Evolutionary conservation across 441 rosid species (phyloP), one percentile per base, ranked within the genome.

Genomic region (Francoa sonchifolia): DNA sequence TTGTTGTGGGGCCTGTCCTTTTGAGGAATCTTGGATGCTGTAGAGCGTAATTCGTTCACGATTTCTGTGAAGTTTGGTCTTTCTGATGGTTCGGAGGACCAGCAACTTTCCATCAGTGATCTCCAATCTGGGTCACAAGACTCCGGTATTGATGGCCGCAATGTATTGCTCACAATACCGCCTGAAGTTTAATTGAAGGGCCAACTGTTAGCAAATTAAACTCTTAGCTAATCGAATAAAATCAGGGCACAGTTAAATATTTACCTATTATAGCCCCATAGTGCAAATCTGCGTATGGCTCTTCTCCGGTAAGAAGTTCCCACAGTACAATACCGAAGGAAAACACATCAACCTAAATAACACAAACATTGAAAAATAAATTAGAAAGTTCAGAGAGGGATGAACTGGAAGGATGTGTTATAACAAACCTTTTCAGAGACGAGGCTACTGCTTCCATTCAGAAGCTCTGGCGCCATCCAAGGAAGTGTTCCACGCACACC

Each of bases 401-500:
- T 3, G 17, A 5, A 11, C 19, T 14, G 11, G 16, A 3, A 20
- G 3, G 11, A 8, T 33, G 11, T 2, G 29, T 4, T n/a, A 11
- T 17, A 13, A 41, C 58, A 39, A 37, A 74, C 83, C 80, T 75
- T 79, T 40, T 79, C 83, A 0, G 83, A 72, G 19, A 75, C 88
- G 19, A 72, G 76, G 44, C 66, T 79, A 48, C 80, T 79, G 69
- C 77, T 58, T 27, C 88, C 86, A 43, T 73, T 73, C 33, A 72
- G 61, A 50, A 78, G 75, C 76, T n/a, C n/a, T n/a, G n/a, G n/a
- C n/a, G n/a, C n/a, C n/a, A n/a, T n/a, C n/a, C n/a, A n/a, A n/a
- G n/a, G 88, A 50, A 72, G 78, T 6, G 80, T 79, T 62, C 88
- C 88, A 25, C 76, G 62, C n/a, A 75, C 80, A 28, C 83, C 83